phyloP scores from a whole-genome alignment of 352 stramenopile species.

The Globisporangium megalacanthum region DNA sequence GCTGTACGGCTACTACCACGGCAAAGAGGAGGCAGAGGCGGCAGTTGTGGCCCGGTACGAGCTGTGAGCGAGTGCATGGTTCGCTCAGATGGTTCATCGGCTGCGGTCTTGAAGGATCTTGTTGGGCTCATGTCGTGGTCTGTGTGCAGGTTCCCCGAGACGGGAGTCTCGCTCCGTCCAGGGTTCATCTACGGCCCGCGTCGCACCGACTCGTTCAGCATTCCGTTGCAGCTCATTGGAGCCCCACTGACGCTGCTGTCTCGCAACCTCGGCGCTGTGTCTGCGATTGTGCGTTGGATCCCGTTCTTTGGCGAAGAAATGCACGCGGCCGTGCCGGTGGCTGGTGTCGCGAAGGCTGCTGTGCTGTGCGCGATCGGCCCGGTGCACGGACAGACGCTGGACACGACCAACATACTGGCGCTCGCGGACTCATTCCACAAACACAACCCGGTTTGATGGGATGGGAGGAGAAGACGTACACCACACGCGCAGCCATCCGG shows the following conservation, averaged over 20 bases:
- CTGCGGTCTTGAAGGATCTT: too few relatives aligned
- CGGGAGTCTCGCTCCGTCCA: slow-evolving; percentile 76
- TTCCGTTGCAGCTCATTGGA: slow-evolving; percentile 75
- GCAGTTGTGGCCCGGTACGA: slow-evolving; percentile 51
- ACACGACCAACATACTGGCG: slow-evolving; percentile 69
- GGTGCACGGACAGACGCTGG: slow-evolving; percentile 44
- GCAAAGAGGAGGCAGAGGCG: slow-evolving; percentile 83
- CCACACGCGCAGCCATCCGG: background rate
- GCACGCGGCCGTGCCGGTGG: slow-evolving; percentile 55
- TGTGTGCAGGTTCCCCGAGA: slow-evolving; percentile 49
- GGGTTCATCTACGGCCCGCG: slow-evolving; percentile 89
- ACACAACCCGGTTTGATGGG: slow-evolving; percentile 52
- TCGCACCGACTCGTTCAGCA: slow-evolving; percentile 51
- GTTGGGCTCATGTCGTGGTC: too few relatives aligned
- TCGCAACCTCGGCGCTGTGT: slow-evolving; percentile 53
- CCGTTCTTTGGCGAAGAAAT: slow-evolving; percentile 73
- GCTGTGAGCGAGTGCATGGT: background rate
- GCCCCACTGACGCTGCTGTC: slow-evolving; percentile 60
- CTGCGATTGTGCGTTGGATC: slow-evolving; percentile 42
- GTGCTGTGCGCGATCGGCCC: slow-evolving; percentile 77
- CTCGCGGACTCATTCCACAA: slow-evolving; percentile 78
- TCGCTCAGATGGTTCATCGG: too few relatives aligned
- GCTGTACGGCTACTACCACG: slow-evolving; percentile 88
- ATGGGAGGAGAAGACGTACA: background rate
- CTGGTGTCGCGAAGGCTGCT: slow-evolving; percentile 69